Evolutionary conservation across 495 filamentous ascomycete genomes (phyloP).

Genomic region (Geoglossum glabrum): DNA sequence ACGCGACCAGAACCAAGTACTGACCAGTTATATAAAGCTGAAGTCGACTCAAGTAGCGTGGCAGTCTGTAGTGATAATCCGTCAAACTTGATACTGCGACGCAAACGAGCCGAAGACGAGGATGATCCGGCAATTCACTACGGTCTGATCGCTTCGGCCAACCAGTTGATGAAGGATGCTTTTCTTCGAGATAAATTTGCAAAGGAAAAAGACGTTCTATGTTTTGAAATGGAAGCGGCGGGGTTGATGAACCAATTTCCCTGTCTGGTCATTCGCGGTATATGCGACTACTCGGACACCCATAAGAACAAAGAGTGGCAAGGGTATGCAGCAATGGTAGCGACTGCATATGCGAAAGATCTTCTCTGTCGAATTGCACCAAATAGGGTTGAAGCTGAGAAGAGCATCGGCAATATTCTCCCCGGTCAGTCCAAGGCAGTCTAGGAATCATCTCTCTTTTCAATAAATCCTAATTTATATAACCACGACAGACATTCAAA

Average conservation of each 20-base stretch:
- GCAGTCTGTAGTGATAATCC: conserved; percentile 13
- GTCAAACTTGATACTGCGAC: conserved; percentile 12
- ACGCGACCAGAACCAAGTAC: conserved; percentile 2
- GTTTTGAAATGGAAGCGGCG: not conserved
- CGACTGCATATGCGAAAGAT: conserved; percentile 13
- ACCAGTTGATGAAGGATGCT: conserved; percentile 6
- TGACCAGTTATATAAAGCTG: conserved; percentile 19
- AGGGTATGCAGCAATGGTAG: conserved; percentile 10
- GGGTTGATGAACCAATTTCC: conserved; percentile 9
- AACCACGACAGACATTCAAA: no score
- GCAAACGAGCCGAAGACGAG: conserved; percentile 10
- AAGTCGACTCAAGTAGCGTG: conserved; percentile 11
- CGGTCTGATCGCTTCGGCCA: conserved; percentile 3
- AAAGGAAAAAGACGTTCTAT: conserved; percentile 1
- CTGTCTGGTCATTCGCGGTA: conserved; percentile 14
- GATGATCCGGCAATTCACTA: conserved; percentile 13
- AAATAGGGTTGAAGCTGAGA: no score
- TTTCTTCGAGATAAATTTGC: not conserved
- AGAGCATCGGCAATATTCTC: no score
- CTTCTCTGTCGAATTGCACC: conserved; percentile 14
- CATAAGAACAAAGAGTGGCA: conserved; percentile 11
- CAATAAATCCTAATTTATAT: no score
- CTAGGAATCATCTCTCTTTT: no score
- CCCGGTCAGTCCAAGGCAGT: no score
- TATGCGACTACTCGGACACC: conserved; percentile 16